Percentiles rank a stretch among this genome's conserved stretches.
These are phyloP conservation scores for Gossypium anomalum DNA, from an alignment of 345 rosid genomes.

Conservation along the genomic window DNA sequence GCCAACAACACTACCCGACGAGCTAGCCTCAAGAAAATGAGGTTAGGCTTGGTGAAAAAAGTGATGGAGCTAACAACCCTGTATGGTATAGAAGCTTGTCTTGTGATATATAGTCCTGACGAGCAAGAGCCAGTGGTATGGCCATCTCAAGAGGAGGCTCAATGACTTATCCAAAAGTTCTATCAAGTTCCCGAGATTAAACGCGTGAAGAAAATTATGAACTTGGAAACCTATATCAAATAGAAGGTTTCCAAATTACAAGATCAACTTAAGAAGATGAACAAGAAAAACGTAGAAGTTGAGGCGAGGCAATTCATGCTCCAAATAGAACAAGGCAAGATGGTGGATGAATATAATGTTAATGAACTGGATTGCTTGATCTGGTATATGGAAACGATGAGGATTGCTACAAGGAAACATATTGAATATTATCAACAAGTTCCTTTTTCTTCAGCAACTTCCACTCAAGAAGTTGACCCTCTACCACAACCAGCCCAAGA, in stretches of 20 bases:
- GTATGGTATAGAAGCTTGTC: conserved; percentile 35
- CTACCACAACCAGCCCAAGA: neutral
- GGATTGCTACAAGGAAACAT: conserved; percentile 17
- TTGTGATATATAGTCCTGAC: conserved; percentile 33
- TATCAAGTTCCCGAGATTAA: conserved; percentile 26
- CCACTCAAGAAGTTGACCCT: neutral
- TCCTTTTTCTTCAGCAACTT: neutral
- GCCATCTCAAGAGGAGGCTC: conserved; percentile 26
- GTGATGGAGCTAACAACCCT: conserved; percentile 39
- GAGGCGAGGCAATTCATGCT: conserved; percentile 23
- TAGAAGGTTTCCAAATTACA: conserved; percentile 24
- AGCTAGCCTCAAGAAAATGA: conserved; percentile 46
- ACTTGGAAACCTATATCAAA: conserved; percentile 31
- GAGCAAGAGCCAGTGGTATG: conserved; percentile 35
- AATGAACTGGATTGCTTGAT: conserved; percentile 12
- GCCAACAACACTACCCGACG: conserved; percentile 33
- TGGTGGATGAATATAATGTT: neutral
- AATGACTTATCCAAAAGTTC: conserved; percentile 18
- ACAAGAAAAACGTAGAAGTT: conserved; percentile 17
- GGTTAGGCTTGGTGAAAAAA: conserved; percentile 40
- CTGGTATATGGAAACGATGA: conserved; percentile 26
- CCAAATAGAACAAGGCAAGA: conserved; percentile 12
- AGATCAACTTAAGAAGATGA: conserved; percentile 17
- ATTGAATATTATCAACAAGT: conserved; percentile 13
- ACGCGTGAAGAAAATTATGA: conserved; percentile 26